Base-by-base conservation (phyloP, 2,329 filamentous ascomycete genomes). In the Botryotinia convoluta region DNA sequence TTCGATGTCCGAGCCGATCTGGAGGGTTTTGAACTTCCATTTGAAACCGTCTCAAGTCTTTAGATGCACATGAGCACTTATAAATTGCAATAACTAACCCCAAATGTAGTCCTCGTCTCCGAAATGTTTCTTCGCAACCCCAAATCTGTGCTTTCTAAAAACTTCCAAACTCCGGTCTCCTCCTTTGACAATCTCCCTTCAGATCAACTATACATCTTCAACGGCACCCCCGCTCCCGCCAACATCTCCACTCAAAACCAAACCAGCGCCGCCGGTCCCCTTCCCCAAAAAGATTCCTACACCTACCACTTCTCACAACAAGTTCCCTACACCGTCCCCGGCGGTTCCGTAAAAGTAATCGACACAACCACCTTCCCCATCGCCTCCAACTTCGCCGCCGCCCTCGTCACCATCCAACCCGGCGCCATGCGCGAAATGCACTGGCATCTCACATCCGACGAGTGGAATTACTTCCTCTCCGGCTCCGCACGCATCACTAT, bases 341-440 rank as follows among this genome's bases (percentile, higher is more conserved):
- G 88, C 45, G 89, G 88, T 8, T 85, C 83, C 1, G 86, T 90
- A 76, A 90, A 90, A 82, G 86, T 90, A 72, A 79, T 90, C 10
- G 89, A 91, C 77, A 84, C 87, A 0, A 79, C 81, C 0, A 88
- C 84, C 1, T 91, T 91, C 81, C 89, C 89, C 8, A 82, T 89
- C 42, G 86, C 89, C 0, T 80, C 79, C 18, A 84, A 83, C 72
- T 89, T 90, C 79, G 87, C 88, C 5, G 85, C 85, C 0, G 88
- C 87, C 0, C 82, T 90, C 2, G 86, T 90, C 16, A 87, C 85
- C 3, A 82, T 90, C 45, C 83, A 89, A 76, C 88, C 89, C 0
- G 89, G 89, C n/a, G 88, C 88, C 1, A 88, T 91, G 87, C 85
- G 89, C 35, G 89, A 91, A 78, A 82, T 91, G 61, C 89, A 91